Evolutionary conservation across 345 rosid genomes (phyloP).

Genomic region (Populus simonii): DNA sequence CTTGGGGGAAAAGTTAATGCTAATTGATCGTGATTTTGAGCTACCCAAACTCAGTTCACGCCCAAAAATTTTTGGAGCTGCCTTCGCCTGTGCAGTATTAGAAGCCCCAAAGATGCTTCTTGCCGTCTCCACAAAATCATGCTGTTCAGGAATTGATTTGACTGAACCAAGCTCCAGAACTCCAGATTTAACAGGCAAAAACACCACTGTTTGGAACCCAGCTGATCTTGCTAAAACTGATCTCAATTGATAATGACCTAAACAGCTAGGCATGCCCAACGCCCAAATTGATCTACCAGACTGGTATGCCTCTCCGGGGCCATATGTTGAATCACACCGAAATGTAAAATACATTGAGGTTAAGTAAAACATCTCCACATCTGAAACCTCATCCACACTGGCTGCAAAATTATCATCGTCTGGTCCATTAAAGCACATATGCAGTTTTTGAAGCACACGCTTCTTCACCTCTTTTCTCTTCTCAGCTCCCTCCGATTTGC

Average conservation of each 20-base stretch:
- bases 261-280: conserved; percentile 47
- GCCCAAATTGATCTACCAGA: conserved; percentile 70
- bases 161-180: conserved; percentile 87
- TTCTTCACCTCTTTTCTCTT: conserved; percentile 57
- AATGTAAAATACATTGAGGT: conserved; percentile 66
- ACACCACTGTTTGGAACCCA: conserved; percentile 67
- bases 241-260: conserved; percentile 55
- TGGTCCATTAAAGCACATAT: conserved; percentile 43
- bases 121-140: conserved; percentile 52
- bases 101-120: conserved; percentile 57
- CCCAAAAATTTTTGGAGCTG: conserved; percentile 78
- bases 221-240: conserved; percentile 75
- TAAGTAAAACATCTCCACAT: conserved; percentile 71
- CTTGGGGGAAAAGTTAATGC: conserved; percentile 80
- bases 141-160: conserved; percentile 60
- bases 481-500: conserved; percentile 34
- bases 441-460: conserved; percentile 70
- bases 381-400: conserved; percentile 48
- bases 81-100: conserved; percentile 51
- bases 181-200: conserved; percentile 71
- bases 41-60: conserved; percentile 77
- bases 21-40: conserved; percentile 58
- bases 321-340: conserved; percentile 46
- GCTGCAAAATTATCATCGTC: conserved; percentile 40
- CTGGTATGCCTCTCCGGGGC: conserved; percentile 58